Percentiles rank a stretch among this genome's conserved stretches.
Evolutionary conservation across 2,329 filamentous ascomycete species (phyloP).

Genomic region (Diaporthe citrichinensis): DNA sequence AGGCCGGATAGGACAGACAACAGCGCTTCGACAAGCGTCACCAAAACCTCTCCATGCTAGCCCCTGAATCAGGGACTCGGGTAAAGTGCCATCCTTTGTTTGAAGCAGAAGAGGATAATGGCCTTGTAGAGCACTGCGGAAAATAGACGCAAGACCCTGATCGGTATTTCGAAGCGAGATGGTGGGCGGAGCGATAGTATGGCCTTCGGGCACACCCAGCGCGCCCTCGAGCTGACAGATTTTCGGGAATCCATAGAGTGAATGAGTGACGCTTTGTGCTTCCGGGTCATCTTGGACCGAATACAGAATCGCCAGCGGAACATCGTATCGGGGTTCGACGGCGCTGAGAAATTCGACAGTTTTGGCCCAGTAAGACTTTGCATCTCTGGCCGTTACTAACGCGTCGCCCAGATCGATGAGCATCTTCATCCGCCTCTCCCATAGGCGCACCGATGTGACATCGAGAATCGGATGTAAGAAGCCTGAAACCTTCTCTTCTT

Average conservation of each 20-base stretch:
- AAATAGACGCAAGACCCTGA: conserved; percentile 55
- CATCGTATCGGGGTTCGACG: conserved; percentile 61
- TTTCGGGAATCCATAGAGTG: conserved; percentile 50
- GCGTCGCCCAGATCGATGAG: conserved; percentile 62
- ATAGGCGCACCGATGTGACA: conserved; percentile 61
- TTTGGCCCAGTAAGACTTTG: conserved; percentile 63
- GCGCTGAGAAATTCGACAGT: conserved; percentile 59
- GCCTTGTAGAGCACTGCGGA: conserved; percentile 56
- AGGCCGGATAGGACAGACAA: conserved; percentile 78
- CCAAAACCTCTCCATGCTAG: conserved; percentile 75
- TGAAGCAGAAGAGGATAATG: conserved; percentile 58
- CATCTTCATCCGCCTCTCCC: conserved; percentile 65
- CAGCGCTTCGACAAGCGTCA: conserved; percentile 74
- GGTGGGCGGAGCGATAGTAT: conserved; percentile 56
- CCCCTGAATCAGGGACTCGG: conserved; percentile 69
- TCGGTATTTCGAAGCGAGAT: conserved; percentile 55
- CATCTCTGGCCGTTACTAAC: conserved; percentile 58
- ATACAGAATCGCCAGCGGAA: conserved; percentile 66
- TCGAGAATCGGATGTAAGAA: conserved; percentile 64
- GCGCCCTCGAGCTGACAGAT: conserved; percentile 60
- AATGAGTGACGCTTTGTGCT: conserved; percentile 44
- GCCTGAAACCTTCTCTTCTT: conserved; percentile 58
- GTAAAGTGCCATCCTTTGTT: conserved; percentile 66
- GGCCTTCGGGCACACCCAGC: conserved; percentile 60
- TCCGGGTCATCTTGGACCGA: conserved; percentile 60